Base-by-base conservation (phyloP, 2,329 filamentous ascomycete species). In the Sclerotinia minor region DNA sequence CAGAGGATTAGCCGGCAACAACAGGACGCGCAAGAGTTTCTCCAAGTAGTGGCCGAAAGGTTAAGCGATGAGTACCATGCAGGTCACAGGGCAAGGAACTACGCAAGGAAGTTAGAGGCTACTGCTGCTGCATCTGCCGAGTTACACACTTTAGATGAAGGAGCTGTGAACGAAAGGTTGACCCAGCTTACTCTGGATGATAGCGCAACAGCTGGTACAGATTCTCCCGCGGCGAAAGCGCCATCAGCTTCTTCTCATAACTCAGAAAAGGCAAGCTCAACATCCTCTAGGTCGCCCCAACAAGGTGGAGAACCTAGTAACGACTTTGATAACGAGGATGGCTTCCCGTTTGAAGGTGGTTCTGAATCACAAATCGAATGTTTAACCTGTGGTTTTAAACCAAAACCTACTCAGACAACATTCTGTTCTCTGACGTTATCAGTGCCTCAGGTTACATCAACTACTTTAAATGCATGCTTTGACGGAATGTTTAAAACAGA, bases 341-440 rank as follows among this genome's bases (percentile, higher is more conserved):
- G 92, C 0, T 98, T 98, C 74, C 94, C 95, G 0, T 89, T 99
- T 75, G 94, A 98, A 79, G 95, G 95, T 68, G 89, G 87, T 77
- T 88, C 95, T 69, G 93, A 97, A 77, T 97, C 94, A n/a, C 92
- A 96, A 77, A 92, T 97, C 68, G 91, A 97, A 79, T 99, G 95
- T 77, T 85, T 92, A 75, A 92, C 89, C 41, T 99, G 95, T 77
- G 87, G 89, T 57, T 97, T 96, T 82, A 92, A 91, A 78, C 94
- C 95, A 9, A 94, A 90, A 75, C 89, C 94, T 8, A 90, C 89
- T 9, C 85, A 88, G 65, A 95, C 92, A 59, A 91, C 88, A 0
- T 99, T 99, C 76, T 94, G 96, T 78, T 96, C 94, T 26, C 81
- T 99, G 71, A 98, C 94, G 1, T 82, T 99, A 65, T 92, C 93